Evolutionary conservation across 352 stramenopile genomes (phyloP).

Genomic region (Albugo laibachii): DNA sequence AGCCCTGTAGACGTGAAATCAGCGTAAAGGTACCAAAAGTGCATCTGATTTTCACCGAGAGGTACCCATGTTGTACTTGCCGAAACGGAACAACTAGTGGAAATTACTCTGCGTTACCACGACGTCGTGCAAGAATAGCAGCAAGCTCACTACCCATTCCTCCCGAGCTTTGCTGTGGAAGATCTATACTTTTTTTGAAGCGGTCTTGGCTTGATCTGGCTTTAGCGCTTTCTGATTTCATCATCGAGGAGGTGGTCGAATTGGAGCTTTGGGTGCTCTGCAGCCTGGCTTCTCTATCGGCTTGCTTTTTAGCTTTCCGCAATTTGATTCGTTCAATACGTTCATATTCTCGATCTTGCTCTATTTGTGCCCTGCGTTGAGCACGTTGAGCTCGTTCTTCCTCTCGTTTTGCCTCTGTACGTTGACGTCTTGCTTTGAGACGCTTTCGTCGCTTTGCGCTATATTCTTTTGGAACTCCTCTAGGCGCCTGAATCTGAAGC

Average conservation of each 20-base stretch:
- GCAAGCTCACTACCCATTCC: slow-evolving; percentile 48
- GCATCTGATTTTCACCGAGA: no score
- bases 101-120: no score
- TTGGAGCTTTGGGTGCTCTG: slow-evolving; percentile 14
- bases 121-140: slow-evolving; percentile 47
- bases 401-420: slow-evolving; percentile 43
- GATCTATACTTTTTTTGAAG: slow-evolving; percentile 5
- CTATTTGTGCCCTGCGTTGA: slow-evolving; percentile 38
- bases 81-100: no score
- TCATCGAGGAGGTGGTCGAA: slow-evolving; percentile 20
- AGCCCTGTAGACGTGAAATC: no score
- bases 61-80: no score
- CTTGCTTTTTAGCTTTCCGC: slow-evolving; percentile 76
- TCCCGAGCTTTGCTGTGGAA: background rate
- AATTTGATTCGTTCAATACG: slow-evolving; percentile 56
- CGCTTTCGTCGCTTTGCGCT: slow-evolving; percentile 72
- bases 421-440: slow-evolving; percentile 58
- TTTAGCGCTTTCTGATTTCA: slow-evolving; percentile 14
- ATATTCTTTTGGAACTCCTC: slow-evolving; percentile 63
- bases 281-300: slow-evolving; percentile 43
- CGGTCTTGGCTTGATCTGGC: slow-evolving; percentile 4
- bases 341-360: slow-evolving; percentile 45
- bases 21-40: no score
- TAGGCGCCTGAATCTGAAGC: slow-evolving; percentile 32
- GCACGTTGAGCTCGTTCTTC: slow-evolving; percentile 52